Base-by-base conservation (phyloP, 2,329 filamentous ascomycete genomes). In the Aspergillus floridensis region DNA sequence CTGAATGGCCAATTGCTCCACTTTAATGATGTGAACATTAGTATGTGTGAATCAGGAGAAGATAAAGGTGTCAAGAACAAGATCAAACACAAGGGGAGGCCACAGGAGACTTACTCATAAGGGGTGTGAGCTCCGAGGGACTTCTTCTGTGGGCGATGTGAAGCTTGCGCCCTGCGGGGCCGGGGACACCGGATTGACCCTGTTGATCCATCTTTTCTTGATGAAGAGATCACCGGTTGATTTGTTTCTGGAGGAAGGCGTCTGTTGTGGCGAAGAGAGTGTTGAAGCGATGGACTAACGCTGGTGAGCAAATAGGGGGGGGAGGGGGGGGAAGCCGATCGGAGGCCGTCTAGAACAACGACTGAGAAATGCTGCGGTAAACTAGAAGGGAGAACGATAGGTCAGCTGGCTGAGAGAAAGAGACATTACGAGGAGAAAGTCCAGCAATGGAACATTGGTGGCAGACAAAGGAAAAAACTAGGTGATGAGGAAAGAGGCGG, bases 111-210 rank as follows among this genome's bases (percentile, higher is more conserved):
- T 87, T 91, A 92, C 92, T 96, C 91, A 98, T 96, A 78, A 98
- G 82, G 66, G 93, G 95, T 60, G 93, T 98, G 78, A 98, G 84
- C 84, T 98, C 95, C 68, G 95, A 98, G 66, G 93, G 95, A 81
- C 92, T 97, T 79, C 93, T 89, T 75, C 93, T 90, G 82, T 98
- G 93, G 73, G 93, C 93, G 80, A 98, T 97, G 82, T 98, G 93
- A 76, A 98, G 86, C 76, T 93, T 89, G 75, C 93, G 92, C 74
- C 92, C 92, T 75, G 88, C 80, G 72, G 91, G 91, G 69, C 92
- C 92, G 75, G 82, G 80, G 60, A 78, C 76, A 59, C 78, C 77
- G 64, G 77, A 76, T 69, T 81, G 76, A 70, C 84, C 84, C 77
- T 88, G 83, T 75, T 87, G 86, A 74, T 87, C 87, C 88, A 90